Evolutionary conservation across 352 stramenopile species (phyloP), one percentile per base, ranked within the genome.

Genomic region (Phytophthora sansomeana): DNA sequence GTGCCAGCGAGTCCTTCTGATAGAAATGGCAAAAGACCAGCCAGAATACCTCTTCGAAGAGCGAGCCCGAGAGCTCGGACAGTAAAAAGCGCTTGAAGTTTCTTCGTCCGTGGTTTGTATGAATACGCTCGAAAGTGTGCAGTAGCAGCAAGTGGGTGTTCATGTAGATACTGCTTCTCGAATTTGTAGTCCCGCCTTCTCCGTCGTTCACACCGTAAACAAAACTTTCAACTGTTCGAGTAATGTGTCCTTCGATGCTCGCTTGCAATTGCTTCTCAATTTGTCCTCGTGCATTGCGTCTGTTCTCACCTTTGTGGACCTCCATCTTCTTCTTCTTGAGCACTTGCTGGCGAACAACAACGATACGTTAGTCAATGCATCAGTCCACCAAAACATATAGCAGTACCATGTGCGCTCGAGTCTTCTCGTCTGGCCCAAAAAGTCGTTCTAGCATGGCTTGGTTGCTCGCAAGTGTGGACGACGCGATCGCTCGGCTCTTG

Each of bases 1-100:
- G 78, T 2, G 58, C 49, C 30, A 74, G 55, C 19, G 84, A 93
- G 64, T 83, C 65, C 62, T 92, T 88, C 57, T 97, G 90, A 75
- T 94, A 97, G 55, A 97, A 96, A 29, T 93, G 86, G 62, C 85
- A 96, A 69, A 96, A 95, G 2, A 83, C 78, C 30, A 96, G 84
- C 90, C 90, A 97, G 43, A 95, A 97, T 8, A 97, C 60, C 46
- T 96, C 89, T 35, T 96, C 90, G 56, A 95, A 97, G 30, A 96
- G 77, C 33, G 80, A 62, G 44, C 87, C 85, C 29, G 83, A 94
- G 33, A 93, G 52, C 16, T 95, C 80, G 7, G 80, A 92, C 24
- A 94, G 70, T 50, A 90, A 61, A 39, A 97, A 96, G 24, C 80
- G 78, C 63, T 95, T 96, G 70, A 97, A 95, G 44, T 82, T 87